These are phyloP conservation scores for Thuja plicata DNA, from an alignment of 83 land plant genomes.

Conservation along the genomic window DNA sequence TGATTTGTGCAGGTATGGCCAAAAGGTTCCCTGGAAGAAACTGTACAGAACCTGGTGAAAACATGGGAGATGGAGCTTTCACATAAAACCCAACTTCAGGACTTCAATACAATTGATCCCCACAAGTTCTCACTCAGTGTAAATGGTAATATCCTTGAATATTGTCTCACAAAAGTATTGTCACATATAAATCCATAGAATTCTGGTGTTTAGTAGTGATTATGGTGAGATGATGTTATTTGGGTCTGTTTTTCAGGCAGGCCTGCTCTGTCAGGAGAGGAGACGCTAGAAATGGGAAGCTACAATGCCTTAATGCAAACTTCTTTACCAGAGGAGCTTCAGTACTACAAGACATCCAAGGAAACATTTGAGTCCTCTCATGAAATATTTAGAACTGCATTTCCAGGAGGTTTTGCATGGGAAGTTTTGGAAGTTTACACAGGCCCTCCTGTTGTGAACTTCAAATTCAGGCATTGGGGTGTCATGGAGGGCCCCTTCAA, in stretches of 20 bases:
- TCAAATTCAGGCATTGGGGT: conserved; percentile 87
- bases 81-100: conserved; percentile 38
- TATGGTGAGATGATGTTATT: no score
- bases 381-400: conserved; percentile 38
- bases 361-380: conserved; percentile 70
- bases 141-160: conserved; percentile 33
- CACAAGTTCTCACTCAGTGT: conserved; percentile 28
- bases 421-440: conserved; percentile 68
- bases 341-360: conserved; percentile 41
- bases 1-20: conserved; percentile 42
- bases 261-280: conserved; percentile 19
- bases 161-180: no score
- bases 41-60: conserved; percentile 58
- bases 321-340: conserved; percentile 40
- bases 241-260: conserved; percentile 2
- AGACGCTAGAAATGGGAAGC: conserved; percentile 51
- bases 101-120: conserved; percentile 42
- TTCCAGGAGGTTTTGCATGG: conserved; percentile 81
- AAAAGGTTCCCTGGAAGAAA: conserved; percentile 53
- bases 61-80: conserved; percentile 70
- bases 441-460: conserved; percentile 64
- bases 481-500: conserved; percentile 78
- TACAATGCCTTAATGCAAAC: conserved; percentile 66
- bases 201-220: no score
- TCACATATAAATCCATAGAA: no score